Percentiles rank a stretch among this genome's conserved stretches.
These are phyloP conservation scores for Lotmaria passim DNA, from an alignment of 208 protist species.

Conservation along the genomic window DNA sequence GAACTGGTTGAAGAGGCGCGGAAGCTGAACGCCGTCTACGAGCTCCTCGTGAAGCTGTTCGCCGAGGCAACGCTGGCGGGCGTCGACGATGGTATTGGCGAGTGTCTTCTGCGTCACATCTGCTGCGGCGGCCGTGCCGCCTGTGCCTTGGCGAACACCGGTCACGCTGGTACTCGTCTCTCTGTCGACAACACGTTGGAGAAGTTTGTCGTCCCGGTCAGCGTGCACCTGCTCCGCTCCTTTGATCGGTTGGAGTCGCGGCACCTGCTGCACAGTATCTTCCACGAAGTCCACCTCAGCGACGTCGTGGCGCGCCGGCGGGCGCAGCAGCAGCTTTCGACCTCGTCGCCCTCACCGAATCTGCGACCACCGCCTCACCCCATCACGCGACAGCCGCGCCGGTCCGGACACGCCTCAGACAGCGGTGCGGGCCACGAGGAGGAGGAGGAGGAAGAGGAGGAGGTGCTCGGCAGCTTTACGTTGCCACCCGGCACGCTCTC, in stretches of 20 bases:
- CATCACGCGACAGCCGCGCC: background rate
- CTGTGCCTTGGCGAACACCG: background rate
- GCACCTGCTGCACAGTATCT: slow-evolving; percentile 32
- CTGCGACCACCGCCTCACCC: background rate
- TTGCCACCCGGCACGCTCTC: slow-evolving; percentile 27
- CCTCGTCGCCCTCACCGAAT: background rate
- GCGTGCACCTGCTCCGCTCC: slow-evolving; percentile 24
- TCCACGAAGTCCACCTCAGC: slow-evolving; percentile 35
- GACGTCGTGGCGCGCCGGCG: slow-evolving; percentile 29
- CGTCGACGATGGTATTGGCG: slow-evolving; percentile 16
- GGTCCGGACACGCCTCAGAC: background rate
- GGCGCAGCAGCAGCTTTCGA: background rate
- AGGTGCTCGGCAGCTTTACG: slow-evolving; percentile 20
- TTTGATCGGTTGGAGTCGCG: slow-evolving; percentile 33
- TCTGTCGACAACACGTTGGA: slow-evolving; percentile 26
- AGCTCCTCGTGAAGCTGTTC: slow-evolving; percentile 24
- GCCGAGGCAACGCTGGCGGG: slow-evolving; percentile 18
- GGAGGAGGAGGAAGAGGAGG: slow-evolving; percentile 7
- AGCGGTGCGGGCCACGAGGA: background rate
- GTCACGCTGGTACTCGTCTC: slow-evolving; percentile 1
- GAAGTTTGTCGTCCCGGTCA: slow-evolving; percentile 29
- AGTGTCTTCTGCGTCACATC: slow-evolving; percentile 24
- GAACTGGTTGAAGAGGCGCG: slow-evolving; percentile 33
- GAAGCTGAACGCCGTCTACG: slow-evolving; percentile 30
- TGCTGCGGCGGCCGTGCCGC: slow-evolving; percentile 23